These are phyloP conservation scores for Melanogaster broomeanus DNA, from an alignment of 768 basidiomycete genomes.

Conservation along the genomic window DNA sequence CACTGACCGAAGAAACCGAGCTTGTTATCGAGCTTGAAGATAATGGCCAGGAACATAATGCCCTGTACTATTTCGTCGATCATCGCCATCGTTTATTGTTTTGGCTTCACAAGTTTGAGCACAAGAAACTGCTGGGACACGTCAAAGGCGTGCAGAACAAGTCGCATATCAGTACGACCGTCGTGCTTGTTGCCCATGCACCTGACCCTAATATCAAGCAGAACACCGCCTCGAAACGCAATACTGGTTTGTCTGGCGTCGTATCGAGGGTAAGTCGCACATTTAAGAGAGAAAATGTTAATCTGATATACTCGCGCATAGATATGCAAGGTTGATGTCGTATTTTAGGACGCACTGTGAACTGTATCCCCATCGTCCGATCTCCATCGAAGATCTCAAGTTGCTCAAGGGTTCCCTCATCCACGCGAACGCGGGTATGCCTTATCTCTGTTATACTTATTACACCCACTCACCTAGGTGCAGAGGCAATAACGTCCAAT, in stretches of 20 bases:
- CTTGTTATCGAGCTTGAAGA: background rate
- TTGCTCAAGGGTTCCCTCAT: background rate
- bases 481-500: slow-evolving; percentile 1
- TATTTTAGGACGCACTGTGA: background rate
- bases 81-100: background rate
- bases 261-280: background rate
- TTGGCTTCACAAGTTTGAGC: background rate
- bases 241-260: background rate
- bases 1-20: background rate
- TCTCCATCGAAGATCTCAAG: background rate
- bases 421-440: background rate
- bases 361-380: background rate
- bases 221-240: background rate
- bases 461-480: background rate
- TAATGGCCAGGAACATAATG: background rate
- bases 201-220: background rate
- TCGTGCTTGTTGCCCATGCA: background rate
- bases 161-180: background rate
- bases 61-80: background rate
- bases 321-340: background rate
- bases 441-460: background rate
- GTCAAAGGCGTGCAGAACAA: background rate
- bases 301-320: background rate
- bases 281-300: background rate
- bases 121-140: background rate